Evolutionary conservation across 805 yeast species (phyloP), one percentile per base, ranked within the genome.

Genomic region (Geotrichum ghanense): DNA sequence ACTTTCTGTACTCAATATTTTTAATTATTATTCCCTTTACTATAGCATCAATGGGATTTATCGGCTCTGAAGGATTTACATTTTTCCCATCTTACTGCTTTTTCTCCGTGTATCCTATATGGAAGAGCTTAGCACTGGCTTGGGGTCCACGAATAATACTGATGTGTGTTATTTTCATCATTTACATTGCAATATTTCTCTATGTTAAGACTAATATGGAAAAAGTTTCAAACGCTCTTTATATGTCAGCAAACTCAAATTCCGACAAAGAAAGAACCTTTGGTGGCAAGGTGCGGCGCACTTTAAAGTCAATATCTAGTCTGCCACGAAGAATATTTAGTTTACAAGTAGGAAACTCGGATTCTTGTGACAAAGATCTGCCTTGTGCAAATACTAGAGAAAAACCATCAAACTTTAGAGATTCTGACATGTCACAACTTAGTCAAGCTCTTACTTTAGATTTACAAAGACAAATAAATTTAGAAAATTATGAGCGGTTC

Each of bases 101-200:
- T 60, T 66, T 87, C 45, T 84, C 92, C 0, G 74, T 74, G 41
- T 50, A 62, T 2, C 92, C 94, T 0, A 58, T 71, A 10, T 86
- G 92, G 92, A 81, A 78, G 58, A 68, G 84, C 45, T 58, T 82
- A 41, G 86, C 68, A 1, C 64, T 87, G 42, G 75, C 87, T 52
- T 88, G 95, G 95, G 79, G 77, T 1, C 88, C 94, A 10, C 69
- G 96, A 43, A 83, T 76, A 58, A 61, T 74, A 45, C 74, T 88
- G 44, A 73, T 83, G 51, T 56, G 81, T 7, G 57, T 71, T 21
- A 83, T 89, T 51, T 57, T 82, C 37, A 59, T 68, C 2, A 75
- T 83, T 42, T 88, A 88, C 61, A 65, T 75, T 44, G 68, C 80
- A 35, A 79, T 88, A 43, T 88, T 88, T 61, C 63, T 75, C 50